Evolutionary conservation across 768 basidiomycete genomes (phyloP), one percentile per base, ranked within the genome.

Genomic region (Suillus paluster): DNA sequence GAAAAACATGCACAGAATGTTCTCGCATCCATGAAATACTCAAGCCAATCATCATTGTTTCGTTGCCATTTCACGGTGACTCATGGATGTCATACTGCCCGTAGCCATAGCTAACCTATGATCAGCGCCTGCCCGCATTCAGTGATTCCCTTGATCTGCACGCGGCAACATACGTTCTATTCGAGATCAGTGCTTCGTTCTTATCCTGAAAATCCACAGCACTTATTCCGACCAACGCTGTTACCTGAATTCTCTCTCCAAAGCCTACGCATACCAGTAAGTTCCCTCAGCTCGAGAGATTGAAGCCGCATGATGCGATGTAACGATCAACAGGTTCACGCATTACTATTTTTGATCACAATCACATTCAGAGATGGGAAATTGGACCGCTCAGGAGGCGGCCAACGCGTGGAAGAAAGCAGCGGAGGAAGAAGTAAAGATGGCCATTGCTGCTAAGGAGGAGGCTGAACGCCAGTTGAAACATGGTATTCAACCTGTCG

Each of bases 341-440:
- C 15, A 54, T 38, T 6, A 38, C 15, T 17, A 19, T 25, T 55
- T n/a, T 23, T 55, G n/a, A n/a, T n/a, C n/a, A n/a, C 38, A 23
- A 55, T 10, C 36, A 4, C 5, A 34, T 17, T 39, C 23, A 11
- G 8, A 55, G 17, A 55, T 55, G 54, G 54, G 54, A n/a, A n/a
- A n/a, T n/a, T n/a, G n/a, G 49, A 62, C 60, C 1, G 65, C 59
- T 0, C 72, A 52, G 49, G 65, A 59, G 1, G 60, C 52, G 6
- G 70, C 64, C 1, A 63, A 71, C 5, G 53, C 59, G 19, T 21
- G 56, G 17, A 60, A 58, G 4, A 60, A 64, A 19, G 23, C 25
- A 2, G 71, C 71, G 1, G 56, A 55, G 1, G 67, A 70, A 30
- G 67, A 68, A n/a, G 27, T 58, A 1, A n/a, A 9, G 33, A n/a